Conservation (phyloP, 2,329 filamentous ascomycete genomes). For the Hypoxylon sp. region DNA sequence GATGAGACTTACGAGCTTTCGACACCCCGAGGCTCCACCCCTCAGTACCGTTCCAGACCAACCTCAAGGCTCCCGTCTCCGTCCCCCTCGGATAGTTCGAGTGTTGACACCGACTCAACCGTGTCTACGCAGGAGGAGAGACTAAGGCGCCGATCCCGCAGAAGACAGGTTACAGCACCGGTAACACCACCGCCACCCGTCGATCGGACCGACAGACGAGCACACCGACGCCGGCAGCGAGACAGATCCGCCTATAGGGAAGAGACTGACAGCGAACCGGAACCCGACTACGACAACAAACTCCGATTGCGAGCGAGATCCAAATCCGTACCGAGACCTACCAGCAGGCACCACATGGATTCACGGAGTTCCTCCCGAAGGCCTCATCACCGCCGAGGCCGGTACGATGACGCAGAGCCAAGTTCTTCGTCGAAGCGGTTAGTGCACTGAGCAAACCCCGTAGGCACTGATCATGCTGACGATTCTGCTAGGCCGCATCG, state of each 20-base stretch:
- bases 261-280: conserved; percentile 34
- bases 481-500: conserved; percentile 44
- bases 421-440: conserved; percentile 54
- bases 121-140: conserved; percentile 56
- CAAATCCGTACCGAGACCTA: conserved; percentile 44
- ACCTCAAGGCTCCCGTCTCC: conserved; percentile 56
- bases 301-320: conserved; percentile 42
- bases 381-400: conserved; percentile 44
- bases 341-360: conserved; percentile 43
- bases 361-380: conserved; percentile 50
- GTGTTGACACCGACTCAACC: conserved; percentile 58
- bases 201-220: conserved; percentile 36
- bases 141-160: conserved; percentile 46
- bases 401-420: conserved; percentile 48
- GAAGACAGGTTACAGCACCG: conserved; percentile 44
- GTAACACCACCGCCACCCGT: conserved; percentile 41
- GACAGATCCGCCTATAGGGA: conserved; percentile 37
- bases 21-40: conserved; percentile 55
- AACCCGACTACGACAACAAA: conserved; percentile 33
- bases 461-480: conserved; percentile 28
- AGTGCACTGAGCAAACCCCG: conserved; percentile 32
- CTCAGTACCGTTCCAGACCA: conserved; percentile 58
- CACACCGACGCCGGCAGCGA: conserved; percentile 35
- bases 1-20: conserved; percentile 44
- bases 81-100: conserved; percentile 58